Evolutionary conservation across 2,329 filamentous ascomycete genomes (phyloP).

Genomic region (Cadophora sp.): DNA sequence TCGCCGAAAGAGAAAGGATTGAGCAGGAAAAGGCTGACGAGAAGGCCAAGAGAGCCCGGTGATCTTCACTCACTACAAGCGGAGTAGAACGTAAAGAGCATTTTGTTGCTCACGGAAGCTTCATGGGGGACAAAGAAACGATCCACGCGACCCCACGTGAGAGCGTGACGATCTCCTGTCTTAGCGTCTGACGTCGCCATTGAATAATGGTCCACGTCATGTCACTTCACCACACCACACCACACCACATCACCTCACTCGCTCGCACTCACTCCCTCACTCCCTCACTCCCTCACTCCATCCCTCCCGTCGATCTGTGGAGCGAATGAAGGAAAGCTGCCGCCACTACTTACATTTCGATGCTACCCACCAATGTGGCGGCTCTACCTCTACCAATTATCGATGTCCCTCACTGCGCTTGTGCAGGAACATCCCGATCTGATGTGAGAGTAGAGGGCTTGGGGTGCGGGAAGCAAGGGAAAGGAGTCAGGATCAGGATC

Average conservation of each 20-base stretch:
- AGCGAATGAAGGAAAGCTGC: slow-evolving; percentile 4
- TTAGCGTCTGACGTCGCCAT: slow-evolving; percentile 1
- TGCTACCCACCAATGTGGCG: neutral
- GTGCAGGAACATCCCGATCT: slow-evolving; percentile 23
- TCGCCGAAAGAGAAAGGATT: slow-evolving; percentile 30
- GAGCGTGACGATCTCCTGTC: slow-evolving; percentile 4
- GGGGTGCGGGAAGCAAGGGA: neutral
- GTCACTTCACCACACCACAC: neutral
- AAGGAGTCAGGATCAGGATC: neutral
- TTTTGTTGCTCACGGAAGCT: neutral
- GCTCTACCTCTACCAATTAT: neutral
- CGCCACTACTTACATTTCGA: neutral
- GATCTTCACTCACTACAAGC: neutral
- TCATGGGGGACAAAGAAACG: neutral
- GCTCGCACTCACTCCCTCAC: neutral
- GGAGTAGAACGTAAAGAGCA: neutral
- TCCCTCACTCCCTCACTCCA: no score
- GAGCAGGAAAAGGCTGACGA: slow-evolving; percentile 27
- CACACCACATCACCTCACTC: neutral
- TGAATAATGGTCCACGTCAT: slow-evolving; percentile 30
- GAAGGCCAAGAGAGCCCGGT: slow-evolving; percentile 5
- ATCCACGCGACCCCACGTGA: neutral
- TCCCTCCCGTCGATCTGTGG: slow-evolving; percentile 3
- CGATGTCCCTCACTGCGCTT: neutral
- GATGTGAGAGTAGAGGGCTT: neutral